phyloP scores from a whole-genome alignment of 2,329 filamentous ascomycete genomes.

The Ascochyta pisi region DNA sequence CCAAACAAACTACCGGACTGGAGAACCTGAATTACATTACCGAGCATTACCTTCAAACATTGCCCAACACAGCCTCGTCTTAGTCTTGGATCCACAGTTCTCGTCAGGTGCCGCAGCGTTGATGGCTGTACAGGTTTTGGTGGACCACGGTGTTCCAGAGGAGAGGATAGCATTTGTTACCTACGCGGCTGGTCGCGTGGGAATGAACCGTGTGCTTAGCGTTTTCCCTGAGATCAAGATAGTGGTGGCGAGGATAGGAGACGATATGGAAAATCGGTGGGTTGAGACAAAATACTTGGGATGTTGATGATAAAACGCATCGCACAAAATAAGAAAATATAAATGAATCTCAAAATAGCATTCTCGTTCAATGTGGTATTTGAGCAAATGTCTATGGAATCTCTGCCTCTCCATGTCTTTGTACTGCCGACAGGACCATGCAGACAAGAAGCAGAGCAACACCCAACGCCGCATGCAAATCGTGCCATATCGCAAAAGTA shows the following conservation, averaged over 20 bases:
- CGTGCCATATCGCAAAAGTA: slow-evolving; percentile 19
- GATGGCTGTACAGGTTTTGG: slow-evolving; percentile 95
- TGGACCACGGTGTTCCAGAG: slow-evolving; percentile 89
- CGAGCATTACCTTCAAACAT: slow-evolving; percentile 78
- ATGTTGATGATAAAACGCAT: slow-evolving; percentile 60
- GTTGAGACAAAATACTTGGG: slow-evolving; percentile 89
- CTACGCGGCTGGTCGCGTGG: slow-evolving; percentile 84
- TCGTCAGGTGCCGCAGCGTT: slow-evolving; percentile 83
- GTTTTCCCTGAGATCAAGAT: slow-evolving; percentile 89
- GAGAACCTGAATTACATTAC: slow-evolving; percentile 93
- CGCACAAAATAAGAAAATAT: neutral
- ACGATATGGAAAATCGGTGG: slow-evolving; percentile 86
- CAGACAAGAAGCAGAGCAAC: neutral
- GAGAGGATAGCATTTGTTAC: slow-evolving; percentile 90
- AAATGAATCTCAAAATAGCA: neutral
- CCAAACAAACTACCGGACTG: slow-evolving; percentile 73
- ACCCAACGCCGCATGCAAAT: slow-evolving; percentile 27
- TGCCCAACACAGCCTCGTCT: slow-evolving; percentile 75
- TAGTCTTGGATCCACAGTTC: slow-evolving; percentile 94
- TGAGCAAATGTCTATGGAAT: slow-evolving; percentile 3
- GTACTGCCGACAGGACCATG: neutral
- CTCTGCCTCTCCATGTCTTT: neutral
- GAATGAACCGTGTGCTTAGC: slow-evolving; percentile 81
- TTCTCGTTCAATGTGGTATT: slow-evolving; percentile 4
- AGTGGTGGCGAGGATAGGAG: slow-evolving; percentile 81